Conservation (phyloP, 2,329 filamentous ascomycete species). For the Verticillium dahliae region DNA sequence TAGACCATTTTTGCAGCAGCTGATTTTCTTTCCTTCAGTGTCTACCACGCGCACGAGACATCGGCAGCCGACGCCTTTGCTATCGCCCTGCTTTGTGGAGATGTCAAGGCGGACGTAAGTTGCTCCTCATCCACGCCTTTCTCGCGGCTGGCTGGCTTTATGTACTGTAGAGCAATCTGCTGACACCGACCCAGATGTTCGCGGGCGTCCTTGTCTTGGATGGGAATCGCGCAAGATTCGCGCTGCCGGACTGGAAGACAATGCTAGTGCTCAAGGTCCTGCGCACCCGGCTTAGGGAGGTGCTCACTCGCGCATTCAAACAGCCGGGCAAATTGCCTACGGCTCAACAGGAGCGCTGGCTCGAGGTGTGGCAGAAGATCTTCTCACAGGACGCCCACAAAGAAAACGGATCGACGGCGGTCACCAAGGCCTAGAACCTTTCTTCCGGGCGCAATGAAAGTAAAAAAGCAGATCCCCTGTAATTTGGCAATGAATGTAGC, state of each 20-base stretch:
- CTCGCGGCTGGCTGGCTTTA: too few relatives aligned
- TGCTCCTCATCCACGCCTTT: background rate
- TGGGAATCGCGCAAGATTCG: conserved; percentile 78
- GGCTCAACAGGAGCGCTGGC: conserved; percentile 64
- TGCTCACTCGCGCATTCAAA: conserved; percentile 66
- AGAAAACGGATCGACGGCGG: conserved; percentile 18
- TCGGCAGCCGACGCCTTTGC: conserved; percentile 75
- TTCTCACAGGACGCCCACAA: conserved; percentile 49
- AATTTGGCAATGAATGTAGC: too few relatives aligned
- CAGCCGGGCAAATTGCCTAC: conserved; percentile 56
- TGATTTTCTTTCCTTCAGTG: conserved; percentile 30
- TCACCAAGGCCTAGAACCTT: conserved; percentile 19
- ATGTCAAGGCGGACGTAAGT: conserved; percentile 75
- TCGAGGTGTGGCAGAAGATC: conserved; percentile 67
- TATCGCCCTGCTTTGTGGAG: conserved; percentile 78
- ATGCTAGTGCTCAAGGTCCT: conserved; percentile 85
- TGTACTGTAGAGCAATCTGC: background rate
- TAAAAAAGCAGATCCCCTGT: conserved; percentile 4
- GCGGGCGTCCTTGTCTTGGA: conserved; percentile 83
- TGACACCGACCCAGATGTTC: conserved; percentile 56
- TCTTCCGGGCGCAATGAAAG: too few relatives aligned
- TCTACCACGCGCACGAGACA: conserved; percentile 87
- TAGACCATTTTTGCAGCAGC: conserved; percentile 2
- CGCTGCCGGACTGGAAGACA: conserved; percentile 81
- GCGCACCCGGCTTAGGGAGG: conserved; percentile 65